Conservation (phyloP, 371 early-diverging fungal genomes). For the Phascolomyces articulosus region DNA sequence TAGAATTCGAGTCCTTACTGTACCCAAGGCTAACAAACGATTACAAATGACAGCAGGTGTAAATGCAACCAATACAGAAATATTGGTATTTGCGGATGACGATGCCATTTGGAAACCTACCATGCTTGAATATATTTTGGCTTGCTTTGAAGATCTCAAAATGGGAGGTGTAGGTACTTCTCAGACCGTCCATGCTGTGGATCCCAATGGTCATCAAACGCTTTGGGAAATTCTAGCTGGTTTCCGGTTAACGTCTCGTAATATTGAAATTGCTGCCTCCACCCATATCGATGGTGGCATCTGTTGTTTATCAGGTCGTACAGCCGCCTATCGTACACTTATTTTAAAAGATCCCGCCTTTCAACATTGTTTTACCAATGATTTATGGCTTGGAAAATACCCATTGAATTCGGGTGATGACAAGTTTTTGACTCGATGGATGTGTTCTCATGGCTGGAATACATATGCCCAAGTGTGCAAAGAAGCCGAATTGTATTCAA, state of each 20-base stretch:
- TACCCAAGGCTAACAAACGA: constrained; percentile 66
- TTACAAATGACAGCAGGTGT: constrained; percentile 74
- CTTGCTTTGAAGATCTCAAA: constrained; percentile 70
- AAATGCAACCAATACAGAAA: constrained; percentile 65
- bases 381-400: constrained; percentile 69
- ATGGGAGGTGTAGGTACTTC: constrained; percentile 76
- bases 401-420: constrained; percentile 77
- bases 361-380: constrained; percentile 72
- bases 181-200: constrained; percentile 64
- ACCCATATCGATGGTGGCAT: constrained; percentile 80
- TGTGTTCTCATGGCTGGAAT: constrained; percentile 70
- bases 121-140: constrained; percentile 62
- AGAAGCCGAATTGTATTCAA: constrained; percentile 68
- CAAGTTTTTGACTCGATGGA: constrained; percentile 76
- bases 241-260: constrained; percentile 67
- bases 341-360: constrained; percentile 74
- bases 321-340: constrained; percentile 72
- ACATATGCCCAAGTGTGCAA: constrained; percentile 69
- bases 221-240: constrained; percentile 76
- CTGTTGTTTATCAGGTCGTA: constrained; percentile 74
- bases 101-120: constrained; percentile 70
- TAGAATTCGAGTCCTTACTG: constrained; percentile 52
- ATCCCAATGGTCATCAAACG: constrained; percentile 58
- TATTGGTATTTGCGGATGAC: constrained; percentile 72
- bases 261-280: constrained; percentile 72